Evolutionary conservation across 2,329 filamentous ascomycete genomes (phyloP).

Genomic region (Spiromastix sp.): DNA sequence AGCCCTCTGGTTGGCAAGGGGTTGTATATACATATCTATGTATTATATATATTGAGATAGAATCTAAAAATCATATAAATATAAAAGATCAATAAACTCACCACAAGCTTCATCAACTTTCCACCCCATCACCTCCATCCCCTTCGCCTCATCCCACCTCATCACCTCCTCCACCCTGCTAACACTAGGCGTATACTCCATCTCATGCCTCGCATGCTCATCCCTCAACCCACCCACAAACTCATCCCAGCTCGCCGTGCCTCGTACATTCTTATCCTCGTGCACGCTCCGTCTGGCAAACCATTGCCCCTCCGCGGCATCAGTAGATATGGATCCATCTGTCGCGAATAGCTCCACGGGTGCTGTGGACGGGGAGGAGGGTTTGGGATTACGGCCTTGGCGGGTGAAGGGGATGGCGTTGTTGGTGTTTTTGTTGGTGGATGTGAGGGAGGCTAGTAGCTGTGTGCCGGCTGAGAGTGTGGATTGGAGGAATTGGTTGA

Average conservation of each 20-base stretch:
- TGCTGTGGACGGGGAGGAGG: conserved; percentile 20
- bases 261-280: conserved; percentile 15
- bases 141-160: conserved; percentile 21
- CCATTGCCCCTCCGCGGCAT: conserved; percentile 25
- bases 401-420: conserved; percentile 17
- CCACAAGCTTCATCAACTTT: conserved; percentile 14
- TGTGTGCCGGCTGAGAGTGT: conserved; percentile 15
- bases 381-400: conserved; percentile 20
- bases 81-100: no score
- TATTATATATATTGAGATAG: no score
- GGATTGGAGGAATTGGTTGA: not conserved
- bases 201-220: conserved; percentile 30
- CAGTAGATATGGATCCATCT: not conserved
- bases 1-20: no score
- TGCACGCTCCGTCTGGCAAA: conserved; percentile 31
- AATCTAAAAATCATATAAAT: no score
- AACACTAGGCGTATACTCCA: conserved; percentile 31
- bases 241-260: conserved; percentile 29
- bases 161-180: conserved; percentile 19
- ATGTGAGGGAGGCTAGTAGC: conserved; percentile 16
- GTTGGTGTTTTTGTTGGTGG: conserved; percentile 19
- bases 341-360: conserved; percentile 19
- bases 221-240: conserved; percentile 27
- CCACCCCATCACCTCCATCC: conserved; percentile 1
- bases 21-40: no score